Evolutionary conservation across 345 rosid species (phyloP), one percentile per base, ranked within the genome.

Genomic region (Citrus inodora): DNA sequence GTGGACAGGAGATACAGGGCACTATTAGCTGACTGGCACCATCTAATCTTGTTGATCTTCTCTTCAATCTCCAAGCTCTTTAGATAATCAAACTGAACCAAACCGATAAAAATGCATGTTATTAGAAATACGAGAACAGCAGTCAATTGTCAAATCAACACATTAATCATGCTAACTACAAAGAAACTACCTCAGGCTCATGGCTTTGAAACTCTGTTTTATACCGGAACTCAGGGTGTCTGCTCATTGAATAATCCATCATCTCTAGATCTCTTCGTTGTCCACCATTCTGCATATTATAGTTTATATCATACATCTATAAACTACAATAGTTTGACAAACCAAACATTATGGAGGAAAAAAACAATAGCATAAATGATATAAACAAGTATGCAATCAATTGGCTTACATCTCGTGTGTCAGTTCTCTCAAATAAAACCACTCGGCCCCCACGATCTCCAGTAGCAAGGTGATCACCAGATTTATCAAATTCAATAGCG

Each of bases 31-130:
- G 92, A 79, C 82, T 91, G 98, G 84, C 97, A 95, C 98, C 98
- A 93, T 87, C 91, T 92, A 59, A 95, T 92, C 77, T 95, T 92
- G 90, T 95, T 95, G 76, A 95, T 95, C 74, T 95, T 95, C 93
- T 95, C 98, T 86, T 92, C 98, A 82, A 95, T 95, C 88, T 95
- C 98, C 95, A 95, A 90, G 81, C 98, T 95, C 90, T 92, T 95
- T 73, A 95, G 90, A 83, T 95, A 95, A 82, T 95, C 98, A 88
- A 95, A 95, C 98, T 95, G 89, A 60, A 60, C 35, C 33, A 73
- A 60, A 81, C 61, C 25, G 30, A 77, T 30, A 30, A 42, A 82
- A 73, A 79, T 71, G 69, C 78, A 74, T 14, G 68, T 64, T 66
- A 22, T 55, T 59, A 32, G 73, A 61, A 60, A 48, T 16, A 27